These are phyloP conservation scores for Lactarius deliciosus DNA, from an alignment of 768 basidiomycete species.

Conservation along the genomic window DNA sequence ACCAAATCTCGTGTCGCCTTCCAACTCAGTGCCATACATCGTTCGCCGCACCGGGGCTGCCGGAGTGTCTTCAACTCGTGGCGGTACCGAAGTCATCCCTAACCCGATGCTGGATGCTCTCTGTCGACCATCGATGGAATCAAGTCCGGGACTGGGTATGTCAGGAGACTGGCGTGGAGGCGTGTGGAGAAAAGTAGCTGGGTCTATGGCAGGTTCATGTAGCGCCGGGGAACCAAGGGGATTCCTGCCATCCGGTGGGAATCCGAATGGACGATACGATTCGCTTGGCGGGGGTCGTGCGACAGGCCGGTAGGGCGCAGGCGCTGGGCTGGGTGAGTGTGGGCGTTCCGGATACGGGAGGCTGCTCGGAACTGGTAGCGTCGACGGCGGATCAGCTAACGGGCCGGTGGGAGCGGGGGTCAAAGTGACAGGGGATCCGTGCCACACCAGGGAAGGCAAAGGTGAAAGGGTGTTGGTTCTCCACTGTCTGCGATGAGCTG, in stretches of 20 bases:
- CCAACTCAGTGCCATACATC: conserved; percentile 83
- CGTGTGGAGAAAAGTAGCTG: conserved; percentile 26
- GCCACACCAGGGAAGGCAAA: conserved; percentile 26
- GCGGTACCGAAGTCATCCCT: conserved; percentile 43
- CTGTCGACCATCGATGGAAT: conserved; percentile 14
- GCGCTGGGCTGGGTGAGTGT: conserved; percentile 30
- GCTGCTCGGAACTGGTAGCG: conserved; percentile 16
- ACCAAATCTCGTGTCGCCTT: conserved; percentile 79
- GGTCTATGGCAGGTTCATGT: conserved; percentile 23
- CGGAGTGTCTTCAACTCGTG: conserved; percentile 44
- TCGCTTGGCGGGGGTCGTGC: conserved; percentile 22
- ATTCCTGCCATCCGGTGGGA: conserved; percentile 22
- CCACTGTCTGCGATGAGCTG: conserved; percentile 11
- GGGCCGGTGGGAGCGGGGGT: conserved; percentile 22
- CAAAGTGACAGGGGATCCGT: conserved; percentile 10
- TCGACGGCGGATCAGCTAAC: conserved; percentile 22
- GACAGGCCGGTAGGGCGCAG: conserved; percentile 17
- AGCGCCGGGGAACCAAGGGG: conserved; percentile 14
- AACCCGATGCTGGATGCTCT: conserved; percentile 42
- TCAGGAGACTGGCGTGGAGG: conserved; percentile 23
- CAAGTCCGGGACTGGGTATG: conserved; percentile 17
- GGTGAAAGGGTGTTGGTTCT: conserved; percentile 27
- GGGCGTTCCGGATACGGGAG: conserved; percentile 29
- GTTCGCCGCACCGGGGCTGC: conserved; percentile 58
- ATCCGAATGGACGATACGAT: conserved; percentile 26